Conservation (phyloP, 352 stramenopile species). For the Phytophthora nicotianae region DNA sequence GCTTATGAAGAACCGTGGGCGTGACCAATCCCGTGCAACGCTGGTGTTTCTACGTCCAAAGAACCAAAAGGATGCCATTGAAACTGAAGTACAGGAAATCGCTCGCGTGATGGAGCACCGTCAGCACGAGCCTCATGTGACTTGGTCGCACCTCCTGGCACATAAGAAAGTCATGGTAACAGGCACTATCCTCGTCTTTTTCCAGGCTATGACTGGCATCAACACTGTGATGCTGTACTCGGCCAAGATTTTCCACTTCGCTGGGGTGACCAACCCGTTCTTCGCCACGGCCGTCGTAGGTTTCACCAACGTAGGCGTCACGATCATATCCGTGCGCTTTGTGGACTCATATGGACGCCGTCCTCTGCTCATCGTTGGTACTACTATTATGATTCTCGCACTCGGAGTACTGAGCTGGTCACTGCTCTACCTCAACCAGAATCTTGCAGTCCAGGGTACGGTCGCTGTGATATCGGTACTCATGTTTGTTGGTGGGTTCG, state of each 20-base stretch:
- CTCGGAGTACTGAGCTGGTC: slow-evolving; percentile 71
- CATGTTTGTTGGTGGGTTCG: slow-evolving; percentile 85
- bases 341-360: slow-evolving; percentile 79
- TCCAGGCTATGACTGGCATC: slow-evolving; percentile 90
- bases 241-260: slow-evolving; percentile 91
- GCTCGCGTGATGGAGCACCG: slow-evolving; percentile 65
- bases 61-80: slow-evolving; percentile 43
- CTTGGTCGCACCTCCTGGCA: slow-evolving; percentile 58
- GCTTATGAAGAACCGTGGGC: slow-evolving; percentile 79
- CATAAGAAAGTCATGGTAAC: slow-evolving; percentile 67
- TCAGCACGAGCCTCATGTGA: slow-evolving; percentile 43
- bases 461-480: slow-evolving; percentile 83
- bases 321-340: slow-evolving; percentile 76
- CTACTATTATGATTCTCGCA: slow-evolving; percentile 71
- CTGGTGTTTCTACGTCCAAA: slow-evolving; percentile 51
- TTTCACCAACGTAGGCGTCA: slow-evolving; percentile 78
- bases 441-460: slow-evolving; percentile 53
- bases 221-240: slow-evolving; percentile 94
- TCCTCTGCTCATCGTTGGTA: slow-evolving; percentile 75
- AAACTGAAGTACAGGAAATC: slow-evolving; percentile 70
- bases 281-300: slow-evolving; percentile 79
- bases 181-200: slow-evolving; percentile 76
- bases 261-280: slow-evolving; percentile 86
- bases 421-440: slow-evolving; percentile 62
- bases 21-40: slow-evolving; percentile 39